Evolutionary conservation across 495 filamentous ascomycete genomes (phyloP), one percentile per base, ranked within the genome.

Genomic region (Daldinia decipiens): DNA sequence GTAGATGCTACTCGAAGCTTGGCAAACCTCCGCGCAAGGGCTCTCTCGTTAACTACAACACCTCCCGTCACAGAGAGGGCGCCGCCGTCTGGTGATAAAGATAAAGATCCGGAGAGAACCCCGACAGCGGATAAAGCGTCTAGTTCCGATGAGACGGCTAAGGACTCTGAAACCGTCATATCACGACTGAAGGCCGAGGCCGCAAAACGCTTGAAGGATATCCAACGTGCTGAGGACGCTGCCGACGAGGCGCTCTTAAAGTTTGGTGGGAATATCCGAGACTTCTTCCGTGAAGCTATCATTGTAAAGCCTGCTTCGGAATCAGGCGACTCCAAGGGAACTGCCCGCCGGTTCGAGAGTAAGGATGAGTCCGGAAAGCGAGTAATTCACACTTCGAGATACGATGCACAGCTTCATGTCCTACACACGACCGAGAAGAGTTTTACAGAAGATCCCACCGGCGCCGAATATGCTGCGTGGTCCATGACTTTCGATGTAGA

Each of bases 361-460:
- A 94, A 93, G 79, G 93, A 96, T 81, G 87, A 91, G 11, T 90
- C 93, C 17, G 94, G 94, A 36, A 96, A 93, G 83, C 82, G 93
- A 50, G 93, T 97, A 15, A 94, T 97, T 62, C 94, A 98, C 79
- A 92, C 91, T 4, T 98, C 94, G 54, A 88, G 95, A 52, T 94
- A 98, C 76, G 95, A 99, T 71, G 95, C 95, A 3, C 95, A 98
- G 76, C 83, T 99, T 45, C 95, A 99, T 74, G 92, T 96, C 12
- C 91, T 99, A 53, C 95, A 99, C 80, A 92, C 92, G 24, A 91
- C 88, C 31, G 73, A 90, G 43, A 92, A 95, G 59, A 93, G 92
- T 70, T 98, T 99, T 81, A 86, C 85, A 62, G 91, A 91, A 75
- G 93, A 98, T 72, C 92, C 93, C 0, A 84, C 83, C 26, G 91